These are phyloP conservation scores for Colletotrichum plurivorum DNA, from an alignment of 2,329 filamentous ascomycete species.

Conservation along the genomic window DNA sequence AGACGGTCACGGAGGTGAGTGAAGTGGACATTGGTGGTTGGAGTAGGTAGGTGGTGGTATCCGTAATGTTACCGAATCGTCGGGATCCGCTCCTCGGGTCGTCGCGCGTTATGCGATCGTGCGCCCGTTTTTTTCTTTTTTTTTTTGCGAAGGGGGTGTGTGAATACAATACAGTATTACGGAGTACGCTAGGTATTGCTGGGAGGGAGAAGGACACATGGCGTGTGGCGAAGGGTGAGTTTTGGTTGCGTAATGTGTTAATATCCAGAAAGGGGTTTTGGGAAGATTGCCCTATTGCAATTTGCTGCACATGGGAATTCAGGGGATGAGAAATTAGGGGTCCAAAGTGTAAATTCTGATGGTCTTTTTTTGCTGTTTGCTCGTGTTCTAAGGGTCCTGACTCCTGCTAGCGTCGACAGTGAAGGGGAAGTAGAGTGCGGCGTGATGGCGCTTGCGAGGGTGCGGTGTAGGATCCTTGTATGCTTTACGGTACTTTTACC, in stretches of 20 bases:
- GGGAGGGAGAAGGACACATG: neutral
- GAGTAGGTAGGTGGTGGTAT: no score
- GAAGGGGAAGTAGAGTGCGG: no score
- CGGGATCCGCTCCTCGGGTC: constrained; percentile 35
- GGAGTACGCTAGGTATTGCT: neutral
- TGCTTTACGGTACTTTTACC: no score
- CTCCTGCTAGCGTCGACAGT: no score
- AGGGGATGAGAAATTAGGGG: constrained; percentile 1
- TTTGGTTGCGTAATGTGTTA: constrained; percentile 10
- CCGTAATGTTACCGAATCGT: constrained; percentile 27
- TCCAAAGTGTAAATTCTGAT: neutral
- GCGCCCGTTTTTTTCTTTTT: constrained; percentile 20
- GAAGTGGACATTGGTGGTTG: no score
- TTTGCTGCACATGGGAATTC: neutral
- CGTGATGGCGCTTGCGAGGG: no score
- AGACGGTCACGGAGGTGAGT: no score
- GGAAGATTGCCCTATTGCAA: neutral
- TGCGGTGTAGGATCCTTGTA: no score
- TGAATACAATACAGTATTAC: no score
- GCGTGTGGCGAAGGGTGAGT: constrained; percentile 1
- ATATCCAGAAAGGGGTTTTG: neutral
- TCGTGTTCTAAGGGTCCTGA: neutral
- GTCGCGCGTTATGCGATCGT: constrained; percentile 30
- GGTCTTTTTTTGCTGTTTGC: neutral
- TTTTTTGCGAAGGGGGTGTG: neutral